Percentiles rank a stretch among this genome's conserved stretches.
phyloP scores from a whole-genome alignment of 1,139 yeast species.

The Scheffersomyces illinoinensis region DNA sequence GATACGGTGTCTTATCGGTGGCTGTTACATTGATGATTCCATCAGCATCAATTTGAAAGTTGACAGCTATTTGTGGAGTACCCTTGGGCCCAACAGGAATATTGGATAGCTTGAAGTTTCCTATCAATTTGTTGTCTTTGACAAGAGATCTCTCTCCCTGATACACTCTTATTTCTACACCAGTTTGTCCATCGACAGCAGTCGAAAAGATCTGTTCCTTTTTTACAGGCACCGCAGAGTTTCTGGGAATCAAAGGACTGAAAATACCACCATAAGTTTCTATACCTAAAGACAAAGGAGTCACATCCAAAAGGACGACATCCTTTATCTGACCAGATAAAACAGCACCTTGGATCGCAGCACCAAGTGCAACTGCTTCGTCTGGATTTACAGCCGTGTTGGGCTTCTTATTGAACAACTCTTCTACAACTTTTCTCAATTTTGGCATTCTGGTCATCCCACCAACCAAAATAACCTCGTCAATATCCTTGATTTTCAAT shows the following conservation, averaged over 20 bases:
- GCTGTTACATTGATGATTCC: constrained; percentile 80
- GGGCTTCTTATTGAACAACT: constrained; percentile 58
- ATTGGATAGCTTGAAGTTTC: constrained; percentile 65
- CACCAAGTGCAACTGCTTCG: constrained; percentile 84
- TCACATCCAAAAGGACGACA: constrained; percentile 74
- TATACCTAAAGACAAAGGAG: constrained; percentile 77
- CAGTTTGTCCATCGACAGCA: constrained; percentile 84
- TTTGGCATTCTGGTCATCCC: constrained; percentile 90
- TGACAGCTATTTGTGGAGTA: constrained; percentile 70
- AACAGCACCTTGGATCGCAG: constrained; percentile 82
- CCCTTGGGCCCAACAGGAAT: constrained; percentile 79
- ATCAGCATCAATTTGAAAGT: constrained; percentile 79
- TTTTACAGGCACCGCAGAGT: constrained; percentile 74
- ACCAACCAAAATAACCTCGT: constrained; percentile 74
- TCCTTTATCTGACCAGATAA: constrained; percentile 69
- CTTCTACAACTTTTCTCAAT: constrained; percentile 57
- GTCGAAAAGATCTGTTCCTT: constrained; percentile 74
- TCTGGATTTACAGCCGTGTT: constrained; percentile 75
- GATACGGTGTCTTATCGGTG: constrained; percentile 58
- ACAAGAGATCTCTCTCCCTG: constrained; percentile 81
- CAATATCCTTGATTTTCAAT: constrained; percentile 58
- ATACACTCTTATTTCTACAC: constrained; percentile 73
- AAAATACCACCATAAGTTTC: constrained; percentile 83
- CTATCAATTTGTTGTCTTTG: constrained; percentile 70
- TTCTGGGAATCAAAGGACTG: constrained; percentile 74